Evolutionary conservation across 441 rosid species (phyloP), one percentile per base, ranked within the genome.

Genomic region (Populus hybrid): DNA sequence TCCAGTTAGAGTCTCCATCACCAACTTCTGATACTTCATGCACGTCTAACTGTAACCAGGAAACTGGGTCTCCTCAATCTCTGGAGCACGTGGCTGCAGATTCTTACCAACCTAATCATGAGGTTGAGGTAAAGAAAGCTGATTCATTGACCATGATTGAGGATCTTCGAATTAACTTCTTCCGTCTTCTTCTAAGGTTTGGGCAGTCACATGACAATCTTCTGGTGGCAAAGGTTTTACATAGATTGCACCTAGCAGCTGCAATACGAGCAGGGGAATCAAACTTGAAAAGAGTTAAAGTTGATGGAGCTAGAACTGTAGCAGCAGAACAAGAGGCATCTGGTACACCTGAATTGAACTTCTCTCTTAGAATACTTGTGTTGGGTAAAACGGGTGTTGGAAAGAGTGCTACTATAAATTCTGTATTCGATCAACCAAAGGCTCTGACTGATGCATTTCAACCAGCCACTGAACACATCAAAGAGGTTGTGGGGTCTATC

Each of bases 321-420:
- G 94, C 98, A 40, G 90, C 83, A 82, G 91, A 88, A 79, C 93
- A 90, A 78, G 98, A 95, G 88, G 87, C 85, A 28, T 75, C 89
- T 83, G 96, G 93, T 30, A 14, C 70, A 71, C 94, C 93, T 28
- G 89, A 87, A 76, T 76, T 93, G 67, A 85, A 93, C 86, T 90
- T 90, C 83, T 87, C 95, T 57, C 34, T 91, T 63, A 85, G 91
- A 85, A 84, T 93, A 81, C 93, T 95, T 75, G 94, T 93, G 72
- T 80, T 95, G 36, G 98, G 99, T 72, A 95, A 86, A 87, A 90
- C 99, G 16, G 97, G 98, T 21, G 96, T 92, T n/a, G 97, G 99
- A 83, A 95, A 95, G 89, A 95, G 99, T 83, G 97, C 99, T 50
- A 93, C 99, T 50, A 90, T 91, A 86, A 95, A 95, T 86, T 92